Percentiles rank a stretch among this genome's conserved stretches.
Conservation (phyloP, 768 basidiomycete genomes). For the Tylopilus sp. region DNA sequence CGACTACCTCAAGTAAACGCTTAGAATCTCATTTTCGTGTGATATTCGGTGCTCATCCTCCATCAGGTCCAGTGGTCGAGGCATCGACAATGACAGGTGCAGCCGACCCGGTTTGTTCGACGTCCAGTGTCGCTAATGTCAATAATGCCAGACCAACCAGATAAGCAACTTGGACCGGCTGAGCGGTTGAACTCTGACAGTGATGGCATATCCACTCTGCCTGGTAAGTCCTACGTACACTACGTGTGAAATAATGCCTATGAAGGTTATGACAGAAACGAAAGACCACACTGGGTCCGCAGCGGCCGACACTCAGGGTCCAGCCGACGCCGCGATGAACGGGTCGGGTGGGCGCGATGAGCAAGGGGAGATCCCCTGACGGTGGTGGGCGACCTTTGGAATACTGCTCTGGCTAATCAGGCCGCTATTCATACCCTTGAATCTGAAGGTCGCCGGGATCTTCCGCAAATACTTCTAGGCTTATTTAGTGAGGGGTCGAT, state of each 20-base stretch:
- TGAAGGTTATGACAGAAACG: constrained; percentile 13
- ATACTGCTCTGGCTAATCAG: constrained; percentile 40
- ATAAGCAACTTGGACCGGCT: constrained; percentile 2
- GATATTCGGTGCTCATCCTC: constrained; percentile 7
- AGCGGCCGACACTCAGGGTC: neutral
- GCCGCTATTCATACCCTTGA: constrained; percentile 39
- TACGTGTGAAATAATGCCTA: constrained; percentile 4
- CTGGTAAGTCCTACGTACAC: constrained; percentile 12
- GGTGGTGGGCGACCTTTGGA: constrained; percentile 49
- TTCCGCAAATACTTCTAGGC: constrained; percentile 40
- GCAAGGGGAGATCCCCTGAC: constrained; percentile 35
- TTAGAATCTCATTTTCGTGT: neutral
- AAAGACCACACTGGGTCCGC: constrained; percentile 5
- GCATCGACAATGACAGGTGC: constrained; percentile 18
- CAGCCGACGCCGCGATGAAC: constrained; percentile 8
- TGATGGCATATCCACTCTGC: neutral
- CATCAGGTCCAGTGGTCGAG: constrained; percentile 25
- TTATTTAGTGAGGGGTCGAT: constrained; percentile 20
- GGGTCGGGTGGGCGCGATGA: constrained; percentile 13
- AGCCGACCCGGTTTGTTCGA: neutral
- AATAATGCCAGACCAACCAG: constrained; percentile 9
- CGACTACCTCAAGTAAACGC: constrained; percentile 25
- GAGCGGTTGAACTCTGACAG: neutral
- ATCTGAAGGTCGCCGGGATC: constrained; percentile 48
- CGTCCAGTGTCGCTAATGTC: constrained; percentile 10